These are phyloP conservation scores for Thamnidium elegans DNA, from an alignment of 192 early-diverging fungal species.

Conservation along the genomic window DNA sequence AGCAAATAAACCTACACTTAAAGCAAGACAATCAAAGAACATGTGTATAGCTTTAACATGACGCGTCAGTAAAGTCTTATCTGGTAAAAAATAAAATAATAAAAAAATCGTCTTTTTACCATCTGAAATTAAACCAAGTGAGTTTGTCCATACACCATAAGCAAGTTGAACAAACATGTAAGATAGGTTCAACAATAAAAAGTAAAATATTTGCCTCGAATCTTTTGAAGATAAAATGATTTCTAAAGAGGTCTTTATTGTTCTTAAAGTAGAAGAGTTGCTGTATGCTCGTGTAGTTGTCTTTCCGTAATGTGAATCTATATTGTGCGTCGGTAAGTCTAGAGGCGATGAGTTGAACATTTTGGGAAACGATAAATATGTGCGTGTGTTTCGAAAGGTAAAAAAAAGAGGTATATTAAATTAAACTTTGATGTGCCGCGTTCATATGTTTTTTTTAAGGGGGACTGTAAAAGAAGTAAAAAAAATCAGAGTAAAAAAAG, in stretches of 20 bases:
- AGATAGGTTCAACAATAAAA: slow-evolving; percentile 85
- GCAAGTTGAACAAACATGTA: slow-evolving; percentile 90
- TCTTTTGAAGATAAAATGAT: slow-evolving; percentile 65
- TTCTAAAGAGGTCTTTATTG: slow-evolving; percentile 35
- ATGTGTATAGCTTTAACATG: slow-evolving; percentile 81
- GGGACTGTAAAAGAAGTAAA: no score
- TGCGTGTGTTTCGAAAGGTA: no score
- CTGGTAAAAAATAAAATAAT: no score
- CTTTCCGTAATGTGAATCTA: slow-evolving; percentile 32
- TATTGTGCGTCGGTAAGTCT: slow-evolving; percentile 31
- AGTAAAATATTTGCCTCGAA: slow-evolving; percentile 92
- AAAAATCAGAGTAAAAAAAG: no score
- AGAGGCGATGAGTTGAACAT: slow-evolving; percentile 31
- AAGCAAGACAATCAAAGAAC: slow-evolving; percentile 94
- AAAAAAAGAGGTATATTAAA: no score
- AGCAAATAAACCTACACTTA: slow-evolving; percentile 84
- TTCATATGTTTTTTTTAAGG: no score
- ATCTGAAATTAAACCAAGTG: slow-evolving; percentile 89
- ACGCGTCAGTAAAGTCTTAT: slow-evolving; percentile 1
- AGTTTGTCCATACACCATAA: slow-evolving; percentile 79
- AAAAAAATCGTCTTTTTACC: no score
- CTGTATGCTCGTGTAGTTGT: slow-evolving; percentile 4
- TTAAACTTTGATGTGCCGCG: no score
- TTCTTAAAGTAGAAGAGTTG: slow-evolving; percentile 13
- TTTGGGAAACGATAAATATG: no score